Percentiles rank a stretch among this genome's conserved stretches.
phyloP scores from a whole-genome alignment of 2,329 filamentous ascomycete species.

The Aspergillus nomiae region DNA sequence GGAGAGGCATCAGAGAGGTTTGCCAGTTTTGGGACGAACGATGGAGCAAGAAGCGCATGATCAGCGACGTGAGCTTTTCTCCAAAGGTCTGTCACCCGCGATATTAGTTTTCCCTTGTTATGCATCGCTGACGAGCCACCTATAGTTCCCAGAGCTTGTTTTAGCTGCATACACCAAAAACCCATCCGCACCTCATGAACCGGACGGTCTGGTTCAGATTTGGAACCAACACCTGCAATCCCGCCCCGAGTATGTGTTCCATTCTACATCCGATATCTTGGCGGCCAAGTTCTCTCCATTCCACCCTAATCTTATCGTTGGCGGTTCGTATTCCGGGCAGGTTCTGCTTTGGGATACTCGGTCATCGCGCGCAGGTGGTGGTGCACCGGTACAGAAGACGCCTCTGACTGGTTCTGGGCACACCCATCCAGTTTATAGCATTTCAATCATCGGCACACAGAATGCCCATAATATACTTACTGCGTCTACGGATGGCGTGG shows the following conservation, averaged over 20 bases:
- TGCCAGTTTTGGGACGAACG: conserved; percentile 92
- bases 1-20: conserved; percentile 67
- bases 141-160: conserved; percentile 80
- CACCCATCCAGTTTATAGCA: conserved; percentile 92
- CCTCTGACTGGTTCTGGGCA: conserved; percentile 93
- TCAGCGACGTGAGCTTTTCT: conserved; percentile 93
- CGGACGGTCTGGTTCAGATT: conserved; percentile 88
- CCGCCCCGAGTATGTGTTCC: conserved; percentile 93
- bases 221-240: conserved; percentile 97
- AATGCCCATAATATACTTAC: conserved; percentile 99
- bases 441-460: conserved; percentile 95
- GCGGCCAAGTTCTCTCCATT: conserved; percentile 98
- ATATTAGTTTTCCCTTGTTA: neutral
- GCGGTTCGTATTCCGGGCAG: conserved; percentile 94
- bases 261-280: conserved; percentile 92
- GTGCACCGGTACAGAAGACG: conserved; percentile 86
- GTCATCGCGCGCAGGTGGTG: conserved; percentile 69
- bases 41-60: conserved; percentile 97
- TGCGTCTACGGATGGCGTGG: conserved; percentile 92
- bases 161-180: conserved; percentile 98
- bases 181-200: conserved; percentile 88
- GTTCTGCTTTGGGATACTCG: conserved; percentile 97
- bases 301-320: conserved; percentile 93
- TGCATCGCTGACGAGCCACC: neutral
- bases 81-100: conserved; percentile 64